Evolutionary conservation across 108 stramenopile species (phyloP), one percentile per base, ranked within the genome.

Genomic region (Nitzschia sp.): DNA sequence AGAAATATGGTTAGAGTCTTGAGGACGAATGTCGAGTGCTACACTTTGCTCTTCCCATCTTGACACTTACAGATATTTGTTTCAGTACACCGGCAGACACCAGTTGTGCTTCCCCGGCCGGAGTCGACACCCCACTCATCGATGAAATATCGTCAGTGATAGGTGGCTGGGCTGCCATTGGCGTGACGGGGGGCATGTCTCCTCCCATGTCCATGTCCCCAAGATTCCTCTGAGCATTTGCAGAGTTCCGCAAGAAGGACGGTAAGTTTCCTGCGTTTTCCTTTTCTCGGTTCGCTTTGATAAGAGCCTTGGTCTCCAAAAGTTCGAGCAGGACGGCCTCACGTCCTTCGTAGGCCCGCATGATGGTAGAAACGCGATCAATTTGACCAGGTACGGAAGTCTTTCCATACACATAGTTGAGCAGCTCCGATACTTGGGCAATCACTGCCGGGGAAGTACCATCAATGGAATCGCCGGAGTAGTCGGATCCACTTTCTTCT

Each of bases 321-420:
- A 93, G 75, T 74, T 93, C 92, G 45, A 93, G 65, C 25, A 93
- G 78, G 27, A 93, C 89, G n/a, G 87, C 89, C 67, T 93, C 92
- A 9, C 92, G 87, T 13, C 89, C 92, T 80, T 93, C 92, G 68
- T 93, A 93, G 2, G 92, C 92, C 13, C 92, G 82, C 92, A 93
- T 93, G 50, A 93, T 93, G 30, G 92, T 93, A 2, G 89, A 90
- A 9, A 93, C 92, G 68, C 92, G 87, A 63, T 93, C 92, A 56
- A 93, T 93, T 77, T 93, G 92, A 22, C 92, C 92, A 3, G 92
- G 87, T 26, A 93, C 92, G 1, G 92, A 89, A 0, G 92, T 93
- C 78, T 93, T 93, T 23, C 92, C 92, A 44, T 93, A 93, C 13
- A 93, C 92, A 47, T 90, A 93, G 59, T 93, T 93, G 56, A 93